Percentiles rank a stretch among this genome's conserved stretches.
Evolutionary conservation across 2,329 filamentous ascomycete genomes (phyloP).

Genomic region (Paecilomyces formosus): DNA sequence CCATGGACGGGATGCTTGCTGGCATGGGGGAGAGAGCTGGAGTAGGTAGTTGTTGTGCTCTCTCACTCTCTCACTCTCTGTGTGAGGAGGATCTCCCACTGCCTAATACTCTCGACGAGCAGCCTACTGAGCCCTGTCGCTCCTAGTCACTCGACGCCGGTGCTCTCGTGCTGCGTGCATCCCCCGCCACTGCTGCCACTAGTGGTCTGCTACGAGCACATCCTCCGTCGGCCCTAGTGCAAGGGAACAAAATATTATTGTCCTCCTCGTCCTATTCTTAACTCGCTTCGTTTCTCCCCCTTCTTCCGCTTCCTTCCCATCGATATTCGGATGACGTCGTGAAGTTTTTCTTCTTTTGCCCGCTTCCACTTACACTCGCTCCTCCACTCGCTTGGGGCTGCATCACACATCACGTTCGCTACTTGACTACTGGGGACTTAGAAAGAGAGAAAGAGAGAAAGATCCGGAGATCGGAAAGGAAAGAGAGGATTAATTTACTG

Average conservation of each 20-base stretch:
- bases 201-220: background rate
- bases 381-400: constrained; percentile 29
- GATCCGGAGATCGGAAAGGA: constrained; percentile 6
- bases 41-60: background rate
- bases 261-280: constrained; percentile 17
- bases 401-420: constrained; percentile 35
- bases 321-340: constrained; percentile 19
- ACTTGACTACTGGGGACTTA: constrained; percentile 17
- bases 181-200: constrained; percentile 1
- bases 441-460: background rate
- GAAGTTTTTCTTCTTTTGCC: constrained; percentile 18
- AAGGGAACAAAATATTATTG: constrained; percentile 5
- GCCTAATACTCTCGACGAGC: background rate
- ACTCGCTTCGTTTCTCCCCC: constrained; percentile 8
- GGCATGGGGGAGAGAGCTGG: background rate
- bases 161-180: background rate
- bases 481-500: constrained; percentile 1
- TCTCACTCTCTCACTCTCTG: background rate
- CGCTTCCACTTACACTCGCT: constrained; percentile 26
- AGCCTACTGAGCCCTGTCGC: background rate
- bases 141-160: background rate
- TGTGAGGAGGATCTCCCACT: background rate
- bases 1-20: background rate
- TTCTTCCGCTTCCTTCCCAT: constrained; percentile 2
- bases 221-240: constrained; percentile 1